A percentile compares a stretch with the other conserved stretches of the same genome.
Evolutionary conservation across 352 stramenopile species (phyloP).

Genomic region (Phytophthora litchii): DNA sequence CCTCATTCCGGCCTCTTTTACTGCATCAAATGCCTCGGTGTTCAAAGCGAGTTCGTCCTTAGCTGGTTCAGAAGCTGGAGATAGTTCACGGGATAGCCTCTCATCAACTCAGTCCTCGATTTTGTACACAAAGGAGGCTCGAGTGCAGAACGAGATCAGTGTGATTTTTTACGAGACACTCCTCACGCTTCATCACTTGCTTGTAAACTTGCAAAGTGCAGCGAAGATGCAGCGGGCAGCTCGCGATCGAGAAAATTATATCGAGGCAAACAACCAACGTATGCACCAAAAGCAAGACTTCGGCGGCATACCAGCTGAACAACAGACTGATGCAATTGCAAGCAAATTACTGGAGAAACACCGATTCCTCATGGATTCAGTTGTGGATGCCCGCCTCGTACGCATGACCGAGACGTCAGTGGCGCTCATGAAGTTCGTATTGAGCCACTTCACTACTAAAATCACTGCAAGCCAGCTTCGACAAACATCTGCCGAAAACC

Average conservation of each 20-base stretch:
- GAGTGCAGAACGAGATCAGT: constrained; percentile 73
- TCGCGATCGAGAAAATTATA: constrained; percentile 33
- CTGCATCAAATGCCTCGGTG: constrained; percentile 32
- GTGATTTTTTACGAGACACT: constrained; percentile 72
- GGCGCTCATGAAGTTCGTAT: constrained; percentile 64
- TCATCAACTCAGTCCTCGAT: constrained; percentile 42
- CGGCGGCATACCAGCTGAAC: constrained; percentile 36
- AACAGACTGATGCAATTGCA: constrained; percentile 43
- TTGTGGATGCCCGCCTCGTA: constrained; percentile 67
- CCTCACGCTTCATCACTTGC: constrained; percentile 64
- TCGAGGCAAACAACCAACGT: constrained; percentile 27
- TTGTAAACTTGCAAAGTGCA: constrained; percentile 52
- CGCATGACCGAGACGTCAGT: constrained; percentile 60
- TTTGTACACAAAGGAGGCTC: constrained; percentile 58
- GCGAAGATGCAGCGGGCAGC: constrained; percentile 29
- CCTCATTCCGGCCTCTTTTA: constrained; percentile 57
- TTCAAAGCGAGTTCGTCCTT: constrained; percentile 22
- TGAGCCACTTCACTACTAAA: constrained; percentile 44
- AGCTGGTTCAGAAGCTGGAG: constrained; percentile 25
- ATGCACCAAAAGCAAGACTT: constrained; percentile 9
- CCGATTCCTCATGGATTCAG: constrained; percentile 72
- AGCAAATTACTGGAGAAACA: constrained; percentile 64
- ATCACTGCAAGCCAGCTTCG: constrained; percentile 11
- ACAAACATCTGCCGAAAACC: constrained; percentile 21
- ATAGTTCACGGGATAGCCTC: constrained; percentile 28